Percentiles rank a stretch among this genome's conserved stretches.
phyloP scores from a whole-genome alignment of 83 land plant species.

The Picea mariana region DNA sequence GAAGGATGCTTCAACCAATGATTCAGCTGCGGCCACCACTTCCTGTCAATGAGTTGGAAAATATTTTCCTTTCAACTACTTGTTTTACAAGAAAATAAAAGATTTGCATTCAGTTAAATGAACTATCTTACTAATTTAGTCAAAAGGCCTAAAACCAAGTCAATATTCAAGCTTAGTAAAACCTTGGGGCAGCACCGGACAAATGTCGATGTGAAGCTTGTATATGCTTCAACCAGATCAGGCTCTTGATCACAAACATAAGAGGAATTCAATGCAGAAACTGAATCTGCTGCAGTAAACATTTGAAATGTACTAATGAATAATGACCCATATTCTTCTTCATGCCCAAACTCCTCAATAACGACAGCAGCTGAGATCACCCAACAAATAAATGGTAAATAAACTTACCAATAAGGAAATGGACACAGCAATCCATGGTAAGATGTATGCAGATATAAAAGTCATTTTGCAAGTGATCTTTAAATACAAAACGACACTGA shows the following conservation, averaged over 20 bases:
- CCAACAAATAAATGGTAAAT: constrained; percentile 6
- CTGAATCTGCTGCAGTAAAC: constrained; percentile 73
- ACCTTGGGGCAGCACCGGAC: constrained; percentile 86
- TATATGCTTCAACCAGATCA: constrained; percentile 94
- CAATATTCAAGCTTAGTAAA: not conserved
- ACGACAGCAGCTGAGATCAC: constrained; percentile 66
- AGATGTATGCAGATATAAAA: not conserved
- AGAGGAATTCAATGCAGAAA: constrained; percentile 81
- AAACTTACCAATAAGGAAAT: constrained; percentile 2
- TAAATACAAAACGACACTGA: too few species aligned
- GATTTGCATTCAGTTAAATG: not conserved
- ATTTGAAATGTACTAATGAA: constrained; percentile 71
- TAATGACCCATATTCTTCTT: constrained; percentile 79
- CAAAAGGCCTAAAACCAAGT: not conserved
- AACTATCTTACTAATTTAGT: not conserved
- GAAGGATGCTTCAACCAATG: constrained; percentile 77
- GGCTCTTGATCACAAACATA: constrained; percentile 99
- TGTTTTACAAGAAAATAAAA: constrained; percentile 4
- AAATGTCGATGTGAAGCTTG: constrained; percentile 78
- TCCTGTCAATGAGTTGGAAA: constrained; percentile 46
- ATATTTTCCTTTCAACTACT: not conserved
- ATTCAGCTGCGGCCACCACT: constrained; percentile 76
- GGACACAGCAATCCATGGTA: not conserved
- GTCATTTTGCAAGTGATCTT: not conserved
- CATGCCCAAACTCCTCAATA: constrained; percentile 90